These are phyloP conservation scores for Colletotrichum falcatum DNA, from an alignment of 2,329 filamentous ascomycete species.

Conservation along the genomic window DNA sequence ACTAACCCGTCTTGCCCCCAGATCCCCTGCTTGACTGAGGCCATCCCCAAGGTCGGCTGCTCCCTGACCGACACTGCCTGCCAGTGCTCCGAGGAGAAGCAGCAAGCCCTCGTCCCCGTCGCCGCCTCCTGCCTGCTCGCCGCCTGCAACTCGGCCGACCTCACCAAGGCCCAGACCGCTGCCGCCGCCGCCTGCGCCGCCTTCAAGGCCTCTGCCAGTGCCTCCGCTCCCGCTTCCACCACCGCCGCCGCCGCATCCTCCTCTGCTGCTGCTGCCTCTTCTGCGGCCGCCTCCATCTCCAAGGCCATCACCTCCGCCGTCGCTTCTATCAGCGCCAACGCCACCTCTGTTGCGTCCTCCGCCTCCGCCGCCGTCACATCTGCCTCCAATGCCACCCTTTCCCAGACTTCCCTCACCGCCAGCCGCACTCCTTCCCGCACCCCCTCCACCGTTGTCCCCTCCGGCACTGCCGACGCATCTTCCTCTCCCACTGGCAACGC, in stretches of 20 bases:
- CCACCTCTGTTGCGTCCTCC: constrained; percentile 46
- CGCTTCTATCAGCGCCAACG: constrained; percentile 46
- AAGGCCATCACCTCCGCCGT: not conserved
- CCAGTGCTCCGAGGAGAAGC: constrained; percentile 52
- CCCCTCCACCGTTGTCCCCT: constrained; percentile 1
- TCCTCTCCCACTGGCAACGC: constrained; percentile 23
- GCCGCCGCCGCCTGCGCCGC: constrained; percentile 45
- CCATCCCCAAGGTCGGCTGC: constrained; percentile 54
- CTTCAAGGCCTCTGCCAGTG: constrained; percentile 41
- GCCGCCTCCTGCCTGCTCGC: constrained; percentile 50
- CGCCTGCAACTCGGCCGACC: constrained; percentile 50
- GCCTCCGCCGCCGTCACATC: constrained; percentile 41
- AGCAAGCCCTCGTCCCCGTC: constrained; percentile 47
- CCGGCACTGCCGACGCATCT: constrained; percentile 20
- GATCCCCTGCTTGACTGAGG: constrained; percentile 51
- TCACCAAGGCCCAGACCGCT: constrained; percentile 50
- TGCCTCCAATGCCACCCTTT: not conserved
- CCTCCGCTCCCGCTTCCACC: constrained; percentile 2
- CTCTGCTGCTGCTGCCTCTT: not conserved
- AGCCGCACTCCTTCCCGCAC: not conserved
- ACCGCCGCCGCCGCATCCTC: not conserved
- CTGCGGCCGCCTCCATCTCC: constrained; percentile 1
- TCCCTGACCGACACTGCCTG: constrained; percentile 52
- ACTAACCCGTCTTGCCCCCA: constrained; percentile 29
- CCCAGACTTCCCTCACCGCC: not conserved